Base-by-base conservation (phyloP, 2,329 filamentous ascomycete species). In the Aspergillus sp. region DNA sequence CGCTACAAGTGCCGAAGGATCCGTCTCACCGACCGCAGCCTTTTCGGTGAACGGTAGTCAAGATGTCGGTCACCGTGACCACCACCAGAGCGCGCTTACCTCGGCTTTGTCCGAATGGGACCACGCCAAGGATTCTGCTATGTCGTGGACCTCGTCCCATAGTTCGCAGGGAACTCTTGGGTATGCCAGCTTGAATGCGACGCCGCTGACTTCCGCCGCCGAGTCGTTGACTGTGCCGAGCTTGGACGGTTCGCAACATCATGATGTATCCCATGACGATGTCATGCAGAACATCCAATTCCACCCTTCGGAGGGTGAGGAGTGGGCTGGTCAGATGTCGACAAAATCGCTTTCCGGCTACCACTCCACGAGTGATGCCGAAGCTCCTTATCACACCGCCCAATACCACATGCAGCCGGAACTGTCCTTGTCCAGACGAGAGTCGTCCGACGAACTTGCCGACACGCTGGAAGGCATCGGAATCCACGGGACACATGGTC, bases 391-490 rank as follows among this genome's bases (percentile, higher is more conserved):
- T 61, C 67, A 66, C 57, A 61, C 69, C 22, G 68, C 76, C 60
- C 70, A 70, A 50, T 76, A 73, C 60, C 62, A 68, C 14, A 61
- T 76, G 58, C 73, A 73, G 45, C 66, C 71, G n/a, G 67, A 73
- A 45, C 68, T 70, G 46, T 60, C 68, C 18, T 54, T 72, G 39
- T 60, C 68, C 18, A 64, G 72, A 22, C 71, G 73, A 47, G 72
- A 67, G 32, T 73, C 73, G 16, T 74, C 73, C 1, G 73, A 74
- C 61, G 73, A 75, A 4, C 67, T 76, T 29, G 67, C 70, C 4
- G 63, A 71, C 52, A 71, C 70, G 3, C 55, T 77, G 18, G 69
- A 72, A 47, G 72, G 71, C 3, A 74, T 77, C 63, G 75, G 75
- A 12, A 76, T 77, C 52, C 67, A 71, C 53, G 66, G 62, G 31